Evolutionary conservation across 306 rosid genomes (phyloP), one percentile per base, ranked within the genome.

Genomic region (Sphenostylis stenocarpa): DNA sequence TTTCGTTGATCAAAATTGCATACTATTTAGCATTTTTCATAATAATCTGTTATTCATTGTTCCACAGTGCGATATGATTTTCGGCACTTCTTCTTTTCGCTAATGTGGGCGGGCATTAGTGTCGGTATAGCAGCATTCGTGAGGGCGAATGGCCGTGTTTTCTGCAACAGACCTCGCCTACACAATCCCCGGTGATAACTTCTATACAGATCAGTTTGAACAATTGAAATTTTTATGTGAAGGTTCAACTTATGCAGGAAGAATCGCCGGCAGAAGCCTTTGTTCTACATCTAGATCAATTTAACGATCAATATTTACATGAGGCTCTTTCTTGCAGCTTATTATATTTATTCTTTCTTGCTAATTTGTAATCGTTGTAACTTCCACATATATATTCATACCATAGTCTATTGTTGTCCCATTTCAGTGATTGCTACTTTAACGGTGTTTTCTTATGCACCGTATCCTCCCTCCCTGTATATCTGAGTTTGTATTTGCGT

Each of bases 151-250:
- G 99, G 97, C 16, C 90, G 96, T 44, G 60, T 95, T 68, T 95
- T 95, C 91, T 95, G 99, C 90, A 92, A 90, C 82, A 82, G 99
- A 24, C 99, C 97, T 16, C 91, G 89, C 78, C 91, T 95, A 20
- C 92, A 87, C 90, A 92, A 87, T 81, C 94, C 97, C 48, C 72
- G 78, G 24, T 43, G 72, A 41, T 41, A 39, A 39, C 68, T 56
- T 31, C 10, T 39, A 69, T 28, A 24, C 33, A 12, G 7, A 56
- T 75, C 33, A 28, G 67, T 31, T 23, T 14, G 81, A 75, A 57
- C 47, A 45, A 75, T 79, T 69, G 10, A 56, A 57, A 5, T 17
- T 70, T 45, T 68, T 63, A n/a, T 51, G n/a, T 70, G 73, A 55
- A 52, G 72, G 45, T 70, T 41, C 73, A 36, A 80, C 79, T 78